phyloP scores from a whole-genome alignment of 2,329 filamentous ascomycete species.

The Monilinia aucupariae region DNA sequence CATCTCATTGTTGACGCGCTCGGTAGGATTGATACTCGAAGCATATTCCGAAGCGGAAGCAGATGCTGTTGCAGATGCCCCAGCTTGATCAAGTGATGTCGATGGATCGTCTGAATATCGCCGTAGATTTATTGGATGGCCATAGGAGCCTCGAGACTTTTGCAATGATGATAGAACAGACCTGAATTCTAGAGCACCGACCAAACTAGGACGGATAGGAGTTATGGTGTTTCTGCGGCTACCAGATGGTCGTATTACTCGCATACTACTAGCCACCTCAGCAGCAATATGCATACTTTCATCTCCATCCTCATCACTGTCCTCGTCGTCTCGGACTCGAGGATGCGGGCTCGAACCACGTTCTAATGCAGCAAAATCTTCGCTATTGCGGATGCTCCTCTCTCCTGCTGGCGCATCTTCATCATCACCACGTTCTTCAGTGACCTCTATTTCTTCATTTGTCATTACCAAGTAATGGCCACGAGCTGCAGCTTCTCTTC shows the following conservation, averaged over 20 bases:
- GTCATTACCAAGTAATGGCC: conserved; percentile 63
- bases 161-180: conserved; percentile 84
- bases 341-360: conserved; percentile 39
- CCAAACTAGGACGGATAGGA: conserved; percentile 84
- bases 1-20: conserved; percentile 17
- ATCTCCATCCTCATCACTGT: conserved; percentile 47
- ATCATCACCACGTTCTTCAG: conserved; percentile 59
- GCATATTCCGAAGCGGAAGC: conserved; percentile 32
- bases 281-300: conserved; percentile 64
- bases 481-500: conserved; percentile 65
- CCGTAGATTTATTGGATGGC: conserved; percentile 62
- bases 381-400: conserved; percentile 29
- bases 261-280: conserved; percentile 90
- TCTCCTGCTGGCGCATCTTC: conserved; percentile 43
- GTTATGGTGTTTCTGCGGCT: conserved; percentile 68
- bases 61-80: conserved; percentile 43
- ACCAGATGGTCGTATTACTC: conserved; percentile 64
- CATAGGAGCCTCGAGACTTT: conserved; percentile 69
- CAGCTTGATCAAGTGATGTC: conserved; percentile 27
- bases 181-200: conserved; percentile 89
- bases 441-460: conserved; percentile 48
- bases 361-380: conserved; percentile 34
- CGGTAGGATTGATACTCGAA: conserved; percentile 40
- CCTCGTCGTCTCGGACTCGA: conserved; percentile 36
- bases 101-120: conserved; percentile 60